phyloP scores from a whole-genome alignment of 768 basidiomycete species.

The Hemileccinum rubropunctum region DNA sequence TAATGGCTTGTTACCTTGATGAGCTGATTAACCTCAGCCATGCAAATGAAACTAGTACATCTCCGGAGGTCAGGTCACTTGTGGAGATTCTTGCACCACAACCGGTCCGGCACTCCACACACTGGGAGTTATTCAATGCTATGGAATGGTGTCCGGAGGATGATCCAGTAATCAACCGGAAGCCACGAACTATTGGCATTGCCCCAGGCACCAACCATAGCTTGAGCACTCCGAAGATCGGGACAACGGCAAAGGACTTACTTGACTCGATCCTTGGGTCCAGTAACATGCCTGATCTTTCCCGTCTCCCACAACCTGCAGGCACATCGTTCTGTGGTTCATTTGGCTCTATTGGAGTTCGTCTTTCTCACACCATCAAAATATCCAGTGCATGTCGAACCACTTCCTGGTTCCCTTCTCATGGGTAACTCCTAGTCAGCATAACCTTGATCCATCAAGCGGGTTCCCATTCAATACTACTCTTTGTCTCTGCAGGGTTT shows the following conservation, averaged over 20 bases:
- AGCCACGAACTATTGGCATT: conserved; percentile 24
- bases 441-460: background rate
- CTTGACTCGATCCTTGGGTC: conserved; percentile 27
- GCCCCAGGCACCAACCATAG: conserved; percentile 26
- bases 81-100: conserved; percentile 14
- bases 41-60: background rate
- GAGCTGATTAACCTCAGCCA: conserved; percentile 13
- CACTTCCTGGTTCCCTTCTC: conserved; percentile 21
- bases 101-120: conserved; percentile 6
- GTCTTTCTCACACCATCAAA: conserved; percentile 21
- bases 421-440: conserved; percentile 9
- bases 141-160: conserved; percentile 30
- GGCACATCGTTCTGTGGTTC: conserved; percentile 26
- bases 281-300: conserved; percentile 1
- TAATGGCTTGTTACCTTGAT: conserved; percentile 22
- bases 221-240: background rate
- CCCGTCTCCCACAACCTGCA: conserved; percentile 7
- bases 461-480: background rate
- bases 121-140: conserved; percentile 11
- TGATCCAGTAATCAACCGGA: conserved; percentile 31
- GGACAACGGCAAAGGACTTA: conserved; percentile 26
- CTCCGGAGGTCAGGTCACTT: background rate
- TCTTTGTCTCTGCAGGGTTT: background rate
- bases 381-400: conserved; percentile 15
- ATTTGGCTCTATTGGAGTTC: conserved; percentile 22